A percentile compares a stretch with the other conserved stretches of the same genome.
phyloP scores from a whole-genome alignment of 129 eudicot genomes.

The Centaurea solstitialis region DNA sequence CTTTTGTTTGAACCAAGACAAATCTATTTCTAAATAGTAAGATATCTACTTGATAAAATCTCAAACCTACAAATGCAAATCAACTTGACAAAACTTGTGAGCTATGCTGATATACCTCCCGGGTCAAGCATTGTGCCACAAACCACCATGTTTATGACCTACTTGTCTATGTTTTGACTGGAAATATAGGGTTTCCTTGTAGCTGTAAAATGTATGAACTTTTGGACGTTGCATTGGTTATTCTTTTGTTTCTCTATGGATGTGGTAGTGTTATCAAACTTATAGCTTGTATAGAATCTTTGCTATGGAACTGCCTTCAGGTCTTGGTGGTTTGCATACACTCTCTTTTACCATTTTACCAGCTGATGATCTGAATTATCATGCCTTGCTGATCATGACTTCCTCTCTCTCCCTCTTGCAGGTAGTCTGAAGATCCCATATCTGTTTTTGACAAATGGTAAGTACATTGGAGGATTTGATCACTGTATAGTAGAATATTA shows the following conservation, averaged over 20 bases:
- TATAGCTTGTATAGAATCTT: background rate
- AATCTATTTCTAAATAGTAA: background rate
- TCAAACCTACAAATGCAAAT: background rate
- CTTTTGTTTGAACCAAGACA: background rate
- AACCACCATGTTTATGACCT: background rate
- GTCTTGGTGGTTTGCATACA: background rate
- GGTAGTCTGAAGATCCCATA: slow-evolving; percentile 65
- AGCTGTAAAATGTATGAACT: background rate
- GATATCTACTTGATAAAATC: background rate
- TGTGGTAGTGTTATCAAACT: background rate
- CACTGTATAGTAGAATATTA: background rate
- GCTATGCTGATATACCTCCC: background rate
- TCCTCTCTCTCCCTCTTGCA: slow-evolving; percentile 27
- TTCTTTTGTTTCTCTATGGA: background rate
- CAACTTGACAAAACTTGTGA: background rate
- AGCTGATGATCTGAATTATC: background rate
- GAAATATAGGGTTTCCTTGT: background rate
- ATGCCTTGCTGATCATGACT: background rate
- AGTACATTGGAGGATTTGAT: slow-evolving; percentile 21
- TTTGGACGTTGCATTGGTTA: slow-evolving; percentile 2
- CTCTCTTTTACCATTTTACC: background rate
- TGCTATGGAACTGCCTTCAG: background rate
- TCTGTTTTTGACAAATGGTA: slow-evolving; percentile 68
- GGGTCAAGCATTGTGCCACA: background rate
- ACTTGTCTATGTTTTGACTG: background rate